These are phyloP conservation scores for Porcisia deanei DNA, from an alignment of 208 protist genomes.

Conservation along the genomic window DNA sequence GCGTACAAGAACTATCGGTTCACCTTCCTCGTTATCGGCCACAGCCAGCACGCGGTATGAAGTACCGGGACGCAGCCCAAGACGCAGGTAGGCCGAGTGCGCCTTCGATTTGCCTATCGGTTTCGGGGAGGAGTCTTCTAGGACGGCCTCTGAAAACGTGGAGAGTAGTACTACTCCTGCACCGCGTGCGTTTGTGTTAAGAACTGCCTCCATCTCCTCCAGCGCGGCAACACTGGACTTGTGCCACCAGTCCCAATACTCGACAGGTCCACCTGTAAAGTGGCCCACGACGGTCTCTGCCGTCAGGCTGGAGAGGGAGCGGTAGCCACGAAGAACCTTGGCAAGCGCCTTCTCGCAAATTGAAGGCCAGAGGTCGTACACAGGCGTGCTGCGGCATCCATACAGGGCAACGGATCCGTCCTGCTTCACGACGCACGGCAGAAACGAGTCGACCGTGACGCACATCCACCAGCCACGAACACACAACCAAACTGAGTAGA, in stretches of 20 bases:
- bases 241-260: constrained; percentile 72
- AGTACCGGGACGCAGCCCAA: constrained; percentile 34
- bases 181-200: constrained; percentile 50
- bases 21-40: constrained; percentile 35
- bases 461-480: constrained; percentile 50
- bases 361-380: constrained; percentile 65
- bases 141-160: constrained; percentile 14
- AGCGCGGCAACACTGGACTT: constrained; percentile 25
- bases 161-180: constrained; percentile 57
- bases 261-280: constrained; percentile 70
- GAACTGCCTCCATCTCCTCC: constrained; percentile 52
- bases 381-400: constrained; percentile 35
- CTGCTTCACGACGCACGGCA: constrained; percentile 49
- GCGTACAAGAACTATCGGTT: constrained; percentile 46
- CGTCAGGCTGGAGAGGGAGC: constrained; percentile 25
- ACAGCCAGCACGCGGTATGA: constrained; percentile 67
- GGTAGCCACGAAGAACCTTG: constrained; percentile 65
- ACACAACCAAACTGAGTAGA: constrained; percentile 59
- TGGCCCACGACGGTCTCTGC: constrained; percentile 34
- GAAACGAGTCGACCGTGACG: constrained; percentile 55
- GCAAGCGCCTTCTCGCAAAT: constrained; percentile 84
- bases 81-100: constrained; percentile 16
- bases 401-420: constrained; percentile 18
- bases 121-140: background rate
- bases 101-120: background rate